A percentile compares a stretch with the other conserved stretches of the same genome.
Evolutionary conservation across 2,329 filamentous ascomycete genomes (phyloP).

Genomic region (Cercospora brassicicola): DNA sequence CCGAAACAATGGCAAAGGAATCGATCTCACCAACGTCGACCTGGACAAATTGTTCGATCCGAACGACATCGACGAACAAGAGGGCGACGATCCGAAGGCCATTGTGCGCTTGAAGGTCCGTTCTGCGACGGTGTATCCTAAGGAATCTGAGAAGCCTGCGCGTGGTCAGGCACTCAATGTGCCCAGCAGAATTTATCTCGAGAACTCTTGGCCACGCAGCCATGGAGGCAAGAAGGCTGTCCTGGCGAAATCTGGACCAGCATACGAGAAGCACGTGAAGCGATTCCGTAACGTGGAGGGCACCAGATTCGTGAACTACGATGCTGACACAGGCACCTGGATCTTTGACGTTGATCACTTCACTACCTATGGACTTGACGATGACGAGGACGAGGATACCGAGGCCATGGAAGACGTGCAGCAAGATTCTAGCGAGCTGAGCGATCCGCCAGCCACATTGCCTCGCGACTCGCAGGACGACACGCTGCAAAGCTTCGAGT

Average conservation of each 20-base stretch:
- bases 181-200: constrained; percentile 79
- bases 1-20: constrained; percentile 44
- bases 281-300: constrained; percentile 75
- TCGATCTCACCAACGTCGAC: constrained; percentile 74
- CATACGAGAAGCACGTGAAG: constrained; percentile 77
- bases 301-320: constrained; percentile 80
- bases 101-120: constrained; percentile 77
- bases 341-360: constrained; percentile 93
- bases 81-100: constrained; percentile 13
- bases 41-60: constrained; percentile 75
- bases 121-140: constrained; percentile 82
- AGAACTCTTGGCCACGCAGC: constrained; percentile 88
- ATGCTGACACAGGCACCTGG: constrained; percentile 80
- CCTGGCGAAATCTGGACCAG: constrained; percentile 61
- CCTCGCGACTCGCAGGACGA: constrained; percentile 25
- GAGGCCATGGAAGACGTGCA: constrained; percentile 53
- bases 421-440: constrained; percentile 52
- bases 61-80: constrained; percentile 4
- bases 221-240: constrained; percentile 55
- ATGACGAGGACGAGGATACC: constrained; percentile 62
- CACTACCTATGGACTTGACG: constrained; percentile 88
- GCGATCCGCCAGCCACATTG: constrained; percentile 36
- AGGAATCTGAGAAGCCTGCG: constrained; percentile 73
- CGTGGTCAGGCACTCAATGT: constrained; percentile 89
- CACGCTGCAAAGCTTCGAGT: constrained; percentile 34